Percentiles rank a stretch among this genome's conserved stretches.
These are phyloP conservation scores for Omphalotus olearius DNA, from an alignment of 1,284 basidiomycete genomes.

Conservation along the genomic window DNA sequence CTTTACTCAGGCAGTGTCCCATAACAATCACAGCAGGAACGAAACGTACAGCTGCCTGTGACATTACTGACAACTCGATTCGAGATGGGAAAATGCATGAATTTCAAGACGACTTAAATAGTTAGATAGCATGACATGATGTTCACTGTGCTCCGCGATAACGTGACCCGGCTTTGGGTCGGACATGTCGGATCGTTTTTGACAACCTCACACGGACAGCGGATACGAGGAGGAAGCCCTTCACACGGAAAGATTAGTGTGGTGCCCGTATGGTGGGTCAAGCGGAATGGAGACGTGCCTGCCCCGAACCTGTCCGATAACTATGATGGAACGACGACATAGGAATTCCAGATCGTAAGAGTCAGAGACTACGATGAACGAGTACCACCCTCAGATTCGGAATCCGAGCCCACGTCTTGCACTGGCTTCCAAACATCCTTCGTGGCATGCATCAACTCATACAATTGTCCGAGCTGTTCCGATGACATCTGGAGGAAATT, in stretches of 20 bases:
- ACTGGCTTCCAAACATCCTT: slow-evolving; percentile 79
- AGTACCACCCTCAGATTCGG: slow-evolving; percentile 16
- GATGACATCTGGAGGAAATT: slow-evolving; percentile 63
- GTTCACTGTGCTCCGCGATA: neutral
- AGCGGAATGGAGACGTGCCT: neutral
- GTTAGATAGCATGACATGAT: neutral
- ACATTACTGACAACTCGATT: slow-evolving; percentile 24
- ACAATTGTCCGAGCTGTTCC: slow-evolving; percentile 89
- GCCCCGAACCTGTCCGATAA: too few species aligned
- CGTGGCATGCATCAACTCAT: slow-evolving; percentile 88
- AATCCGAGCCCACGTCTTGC: slow-evolving; percentile 12
- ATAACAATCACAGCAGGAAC: too few species aligned
- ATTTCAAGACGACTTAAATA: neutral
- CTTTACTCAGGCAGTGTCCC: too few species aligned
- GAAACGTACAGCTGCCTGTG: slow-evolving; percentile 33
- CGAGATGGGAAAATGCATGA: neutral
- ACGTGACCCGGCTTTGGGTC: slow-evolving; percentile 9
- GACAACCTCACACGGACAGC: neutral
- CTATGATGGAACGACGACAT: too few species aligned
- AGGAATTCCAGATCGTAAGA: too few species aligned
- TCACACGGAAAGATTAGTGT: slow-evolving; percentile 6
- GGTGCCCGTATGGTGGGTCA: neutral
- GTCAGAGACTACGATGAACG: slow-evolving; percentile 12
- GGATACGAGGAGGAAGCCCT: slow-evolving; percentile 2
- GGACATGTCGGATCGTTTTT: neutral